Evolutionary conservation across 768 basidiomycete genomes (phyloP), one percentile per base, ranked within the genome.

Genomic region (Kwoniella sp.): DNA sequence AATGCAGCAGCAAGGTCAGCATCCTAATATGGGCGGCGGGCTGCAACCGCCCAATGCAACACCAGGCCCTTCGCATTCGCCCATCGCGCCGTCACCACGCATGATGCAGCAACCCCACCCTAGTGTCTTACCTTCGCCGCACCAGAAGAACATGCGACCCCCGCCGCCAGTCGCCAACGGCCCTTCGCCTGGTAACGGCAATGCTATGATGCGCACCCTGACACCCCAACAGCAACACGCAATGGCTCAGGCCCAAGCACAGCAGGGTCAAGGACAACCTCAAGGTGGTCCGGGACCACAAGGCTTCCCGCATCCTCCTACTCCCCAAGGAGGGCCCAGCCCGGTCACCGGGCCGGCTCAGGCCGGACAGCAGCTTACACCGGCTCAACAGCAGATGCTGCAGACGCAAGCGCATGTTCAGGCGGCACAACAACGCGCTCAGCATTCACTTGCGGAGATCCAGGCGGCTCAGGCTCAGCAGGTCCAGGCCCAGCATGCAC

Each of bases 41-140:
- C 36, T 64, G n/a, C 59, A 60, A 52, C 51, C 55, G 34, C 57
- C 57, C 5, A 56, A 62, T 41, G 49, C 59, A 10, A 52, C 59
- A 19, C 57, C 65, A 25, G 68, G 65, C 9, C 65, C 68, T 10
- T 62, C 62, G 3, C 66, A 63, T 44, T 63, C 65, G 2, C 65
- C 65, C 15, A 33, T 64, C 10, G 43, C 48, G 5, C 65, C 68
- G 14, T 62, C 62, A 6, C 64, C 62, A 12, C 68, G 64, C 37
- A 54, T 61, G 53, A 62, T 69, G 62, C 64, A 64, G 12, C 62
- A 66, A 40, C 63, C 56, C 20, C 67, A 58, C 45, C 59, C 57
- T 3, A 25, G 41, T 20, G 50, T 58, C 36, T 58, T 60, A 54
- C 67, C 68, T 17, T 70, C 68, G 3, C 68, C 68, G 7, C 68